These are phyloP conservation scores for Suhomyces coccinellae DNA, from an alignment of 1,139 yeast genomes.

Conservation along the genomic window DNA sequence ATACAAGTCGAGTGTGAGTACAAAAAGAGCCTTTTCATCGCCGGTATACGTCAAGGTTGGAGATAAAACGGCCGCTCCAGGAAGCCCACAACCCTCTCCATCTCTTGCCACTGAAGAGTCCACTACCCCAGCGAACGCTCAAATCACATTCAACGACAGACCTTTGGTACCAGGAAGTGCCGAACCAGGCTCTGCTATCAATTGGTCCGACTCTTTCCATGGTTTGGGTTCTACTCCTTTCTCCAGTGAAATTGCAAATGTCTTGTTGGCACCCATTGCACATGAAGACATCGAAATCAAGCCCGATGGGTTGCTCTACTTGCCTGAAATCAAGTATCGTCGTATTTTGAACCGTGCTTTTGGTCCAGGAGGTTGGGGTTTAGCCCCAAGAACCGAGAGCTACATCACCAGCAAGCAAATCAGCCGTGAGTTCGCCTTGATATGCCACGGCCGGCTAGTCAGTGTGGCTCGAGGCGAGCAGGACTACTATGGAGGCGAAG, in stretches of 20 bases:
- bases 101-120: background rate
- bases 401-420: constrained; percentile 60
- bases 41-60: constrained; percentile 13
- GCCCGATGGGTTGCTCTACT: constrained; percentile 88
- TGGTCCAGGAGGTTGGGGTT: constrained; percentile 99
- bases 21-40: constrained; percentile 11
- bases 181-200: constrained; percentile 24
- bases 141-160: constrained; percentile 24
- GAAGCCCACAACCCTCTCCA: background rate
- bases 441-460: constrained; percentile 85
- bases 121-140: background rate
- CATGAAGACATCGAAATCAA: constrained; percentile 84
- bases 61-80: constrained; percentile 2
- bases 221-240: constrained; percentile 85
- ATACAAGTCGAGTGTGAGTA: background rate
- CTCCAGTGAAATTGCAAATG: constrained; percentile 55
- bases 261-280: constrained; percentile 59
- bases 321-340: constrained; percentile 94
- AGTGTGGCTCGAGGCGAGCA: constrained; percentile 96
- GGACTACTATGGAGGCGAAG: constrained; percentile 79
- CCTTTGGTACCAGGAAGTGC: constrained; percentile 13
- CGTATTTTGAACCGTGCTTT: constrained; percentile 84
- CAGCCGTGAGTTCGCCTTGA: constrained; percentile 85
- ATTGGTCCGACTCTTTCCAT: constrained; percentile 78
- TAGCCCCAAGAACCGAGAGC: constrained; percentile 90